A percentile compares a stretch with the other conserved stretches of the same genome.
Evolutionary conservation across 805 yeast genomes (phyloP).

Genomic region (Groenewaldozyma tartarivorans): DNA sequence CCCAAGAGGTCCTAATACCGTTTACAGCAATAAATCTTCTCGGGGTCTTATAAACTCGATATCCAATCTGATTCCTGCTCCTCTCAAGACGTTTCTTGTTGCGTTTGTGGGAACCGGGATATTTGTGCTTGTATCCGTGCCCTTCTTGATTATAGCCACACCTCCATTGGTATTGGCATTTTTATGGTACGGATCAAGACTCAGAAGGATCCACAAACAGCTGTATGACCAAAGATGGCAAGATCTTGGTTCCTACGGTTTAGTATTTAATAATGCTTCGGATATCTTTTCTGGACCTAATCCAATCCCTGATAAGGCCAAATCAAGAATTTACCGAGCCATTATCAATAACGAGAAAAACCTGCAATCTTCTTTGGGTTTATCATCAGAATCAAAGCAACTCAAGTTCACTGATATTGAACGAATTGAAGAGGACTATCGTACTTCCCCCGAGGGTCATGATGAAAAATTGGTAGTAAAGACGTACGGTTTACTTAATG

Average conservation of each 20-base stretch:
- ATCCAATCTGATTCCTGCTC: conserved; percentile 12
- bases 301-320: conserved; percentile 10
- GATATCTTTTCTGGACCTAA: conserved; percentile 1
- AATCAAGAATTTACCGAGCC: conserved; percentile 14
- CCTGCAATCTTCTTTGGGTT: conserved; percentile 9
- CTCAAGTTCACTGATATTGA: conserved; percentile 15
- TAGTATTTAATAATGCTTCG: conserved; percentile 10
- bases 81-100: conserved; percentile 15
- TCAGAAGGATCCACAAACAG: conserved; percentile 6
- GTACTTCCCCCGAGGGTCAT: conserved; percentile 14
- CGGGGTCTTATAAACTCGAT: not conserved
- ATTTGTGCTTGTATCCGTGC: conserved; percentile 16
- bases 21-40: not conserved
- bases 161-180: conserved; percentile 17
- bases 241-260: conserved; percentile 16
- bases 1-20: conserved; percentile 3
- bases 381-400: conserved; percentile 4
- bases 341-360: conserved; percentile 13
- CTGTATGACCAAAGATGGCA: conserved; percentile 18
- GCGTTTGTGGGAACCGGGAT: conserved; percentile 15
- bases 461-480: conserved; percentile 15
- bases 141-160: conserved; percentile 12
- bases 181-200: conserved; percentile 10
- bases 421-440: conserved; percentile 17
- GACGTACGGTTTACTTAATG: conserved; percentile 15